Base-by-base conservation (phyloP, 305 asterid genomes). In the Euphrasia arctica region DNA sequence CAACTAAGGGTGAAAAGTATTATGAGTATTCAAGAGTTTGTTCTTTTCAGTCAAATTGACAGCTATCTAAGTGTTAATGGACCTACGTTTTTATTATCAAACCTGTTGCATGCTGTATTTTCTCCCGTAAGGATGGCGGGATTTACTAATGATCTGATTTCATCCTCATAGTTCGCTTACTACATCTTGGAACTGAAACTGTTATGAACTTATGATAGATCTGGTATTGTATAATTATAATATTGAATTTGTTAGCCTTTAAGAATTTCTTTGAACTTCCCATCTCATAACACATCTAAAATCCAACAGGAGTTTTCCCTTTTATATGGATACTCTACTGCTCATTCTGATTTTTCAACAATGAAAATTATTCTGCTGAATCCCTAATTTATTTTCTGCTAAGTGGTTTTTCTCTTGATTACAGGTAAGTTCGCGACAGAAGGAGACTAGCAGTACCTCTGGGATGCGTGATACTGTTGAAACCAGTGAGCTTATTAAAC, bases 381-480 rank as follows among this genome's bases (percentile, higher is more conserved):
- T 32, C 39, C 52, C 2, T n/a, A 2, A 12, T 48, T 48, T 48
- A n/a, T 48, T 47, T n/a, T 12, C 51, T 4, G 5, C 13, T 48
- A 12, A 4, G 52, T 12, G 22, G 52, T 48, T 58, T 36, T 67
- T 42, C 14, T 66, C 18, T 61, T 59, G 62, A 55, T 68, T 76
- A 74, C 87, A 92, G 98, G 97, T 92, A 55, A 89, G 98, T 75
- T 83, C 97, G 67, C 82, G 89, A 69, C 97, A 92, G 80, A 92
- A 92, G 83, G 98, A 92, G 80, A 92, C 96, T 57, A 92, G 98
- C 73, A 92, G 98, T 78, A 92, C 98, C 72, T 79, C 92, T 34
- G 98, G 98, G 65, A 92, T 92, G 97, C 97, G 90, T 25, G 98
- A 92, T 54, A 85, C 96, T 15, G 98, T 92, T 57, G 97, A 85